A percentile compares a stretch with the other conserved stretches of the same genome.
Conservation (phyloP, 805 yeast genomes). For the Zygosaccharomyces lentus region DNA sequence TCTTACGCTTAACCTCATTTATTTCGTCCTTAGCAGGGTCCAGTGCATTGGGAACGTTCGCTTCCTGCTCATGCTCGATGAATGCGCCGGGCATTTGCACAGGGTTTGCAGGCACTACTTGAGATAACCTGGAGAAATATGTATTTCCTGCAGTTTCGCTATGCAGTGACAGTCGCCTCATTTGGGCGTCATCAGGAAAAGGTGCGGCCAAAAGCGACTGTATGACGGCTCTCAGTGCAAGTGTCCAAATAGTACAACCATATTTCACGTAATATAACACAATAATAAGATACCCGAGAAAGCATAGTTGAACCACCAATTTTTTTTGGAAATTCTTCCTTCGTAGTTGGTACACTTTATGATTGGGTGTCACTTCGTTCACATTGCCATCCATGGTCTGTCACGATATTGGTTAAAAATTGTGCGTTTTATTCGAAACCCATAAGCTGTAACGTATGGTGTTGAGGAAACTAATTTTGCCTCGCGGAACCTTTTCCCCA, state of each 20-base stretch:
- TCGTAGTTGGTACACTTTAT: constrained; percentile 22
- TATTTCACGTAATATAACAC: constrained; percentile 28
- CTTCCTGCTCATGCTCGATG: neutral
- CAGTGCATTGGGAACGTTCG: neutral
- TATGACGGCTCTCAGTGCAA: constrained; percentile 34
- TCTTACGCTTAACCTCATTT: constrained; percentile 18
- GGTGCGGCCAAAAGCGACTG: constrained; percentile 42
- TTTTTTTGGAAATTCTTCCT: constrained; percentile 25
- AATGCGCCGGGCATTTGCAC: constrained; percentile 26
- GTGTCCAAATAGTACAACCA: constrained; percentile 24
- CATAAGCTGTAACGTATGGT: neutral
- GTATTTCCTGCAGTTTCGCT: constrained; percentile 13
- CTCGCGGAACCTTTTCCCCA: neutral
- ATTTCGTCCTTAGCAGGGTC: constrained; percentile 8
- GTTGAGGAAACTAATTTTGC: neutral
- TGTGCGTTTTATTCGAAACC: neutral
- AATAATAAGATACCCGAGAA: constrained; percentile 26
- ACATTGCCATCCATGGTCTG: constrained; percentile 4
- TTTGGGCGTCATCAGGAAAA: constrained; percentile 36
- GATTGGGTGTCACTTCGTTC: constrained; percentile 6
- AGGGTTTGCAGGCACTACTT: constrained; percentile 6
- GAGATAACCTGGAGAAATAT: constrained; percentile 9
- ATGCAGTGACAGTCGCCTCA: constrained; percentile 20
- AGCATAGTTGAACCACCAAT: constrained; percentile 18
- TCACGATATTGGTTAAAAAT: neutral